phyloP scores from a whole-genome alignment of 2,329 filamentous ascomycete genomes.

The Fusarium illudens region DNA sequence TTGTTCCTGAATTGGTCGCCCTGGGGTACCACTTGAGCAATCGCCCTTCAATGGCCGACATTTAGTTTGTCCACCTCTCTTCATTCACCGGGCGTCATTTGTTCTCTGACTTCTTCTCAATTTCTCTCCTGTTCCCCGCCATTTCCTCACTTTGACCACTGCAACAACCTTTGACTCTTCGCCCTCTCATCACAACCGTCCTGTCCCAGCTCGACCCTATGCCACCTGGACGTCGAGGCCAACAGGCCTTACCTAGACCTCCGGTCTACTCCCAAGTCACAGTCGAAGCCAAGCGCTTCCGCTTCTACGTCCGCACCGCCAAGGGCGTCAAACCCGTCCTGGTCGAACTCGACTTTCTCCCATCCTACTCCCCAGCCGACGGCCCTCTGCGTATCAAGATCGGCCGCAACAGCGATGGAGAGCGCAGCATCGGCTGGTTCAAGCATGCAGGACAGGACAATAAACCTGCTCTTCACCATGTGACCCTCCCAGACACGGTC shows the following conservation, averaged over 20 bases:
- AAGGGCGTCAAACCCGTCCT: not conserved
- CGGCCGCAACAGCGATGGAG: not conserved
- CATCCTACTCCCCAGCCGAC: not conserved
- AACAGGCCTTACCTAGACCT: not conserved
- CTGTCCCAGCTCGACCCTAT: not conserved
- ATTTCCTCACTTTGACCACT: not conserved
- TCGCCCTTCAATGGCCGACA: not conserved
- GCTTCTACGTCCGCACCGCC: not conserved
- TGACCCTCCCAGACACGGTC: not conserved
- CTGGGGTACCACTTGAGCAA: not conserved
- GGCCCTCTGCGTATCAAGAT: not conserved
- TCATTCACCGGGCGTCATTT: not conserved
- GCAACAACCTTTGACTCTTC: not conserved
- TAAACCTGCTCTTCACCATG: not conserved
- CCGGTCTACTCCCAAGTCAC: not conserved
- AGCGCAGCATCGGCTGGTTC: not conserved
- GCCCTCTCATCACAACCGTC: not conserved
- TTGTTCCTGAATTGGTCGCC: not conserved
- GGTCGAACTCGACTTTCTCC: not conserved
- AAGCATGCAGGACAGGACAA: not conserved
- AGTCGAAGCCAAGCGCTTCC: not conserved
- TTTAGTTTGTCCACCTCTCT: not conserved
- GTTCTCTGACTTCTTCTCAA: not conserved
- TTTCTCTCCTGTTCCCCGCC: not conserved
- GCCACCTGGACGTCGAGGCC: not conserved